A percentile compares a stretch with the other conserved stretches of the same genome.
These are phyloP conservation scores for Rubroshorea leprosula DNA, from an alignment of 345 rosid genomes.

Conservation along the genomic window DNA sequence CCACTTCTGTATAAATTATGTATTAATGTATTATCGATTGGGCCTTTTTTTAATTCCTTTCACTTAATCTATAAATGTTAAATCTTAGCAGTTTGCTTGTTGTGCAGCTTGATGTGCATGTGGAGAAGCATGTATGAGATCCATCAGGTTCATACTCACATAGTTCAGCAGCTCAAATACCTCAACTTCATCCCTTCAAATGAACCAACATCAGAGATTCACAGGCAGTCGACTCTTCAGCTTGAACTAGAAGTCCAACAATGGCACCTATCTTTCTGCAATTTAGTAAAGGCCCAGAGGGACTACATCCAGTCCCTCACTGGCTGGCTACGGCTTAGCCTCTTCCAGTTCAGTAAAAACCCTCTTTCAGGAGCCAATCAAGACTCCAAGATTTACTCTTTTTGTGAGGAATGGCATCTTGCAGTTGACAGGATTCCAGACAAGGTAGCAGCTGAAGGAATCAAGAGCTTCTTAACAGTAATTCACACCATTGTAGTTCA, in stretches of 20 bases:
- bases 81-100: slow-evolving; percentile 4
- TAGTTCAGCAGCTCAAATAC: slow-evolving; percentile 92
- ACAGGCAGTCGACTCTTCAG: slow-evolving; percentile 80
- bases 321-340: slow-evolving; percentile 91
- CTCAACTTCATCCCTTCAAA: slow-evolving; percentile 77
- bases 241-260: slow-evolving; percentile 90
- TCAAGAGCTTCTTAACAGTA: slow-evolving; percentile 73
- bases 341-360: slow-evolving; percentile 76
- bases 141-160: slow-evolving; percentile 95
- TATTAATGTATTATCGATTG: too few species aligned
- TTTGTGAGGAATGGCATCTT: slow-evolving; percentile 87
- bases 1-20: neutral
- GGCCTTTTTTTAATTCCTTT: too few species aligned
- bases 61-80: neutral
- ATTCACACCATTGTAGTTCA: slow-evolving; percentile 85
- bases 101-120: slow-evolving; percentile 80
- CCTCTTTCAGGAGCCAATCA: slow-evolving; percentile 39
- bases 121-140: slow-evolving; percentile 99
- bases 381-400: slow-evolving; percentile 74
- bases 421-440: slow-evolving; percentile 85
- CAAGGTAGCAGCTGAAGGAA: slow-evolving; percentile 96
- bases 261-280: slow-evolving; percentile 88
- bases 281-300: slow-evolving; percentile 68
- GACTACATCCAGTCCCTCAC: slow-evolving; percentile 84
- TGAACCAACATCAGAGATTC: slow-evolving; percentile 89